phyloP scores from a whole-genome alignment of 1,284 basidiomycete genomes.

The Vanrija sp. region DNA sequence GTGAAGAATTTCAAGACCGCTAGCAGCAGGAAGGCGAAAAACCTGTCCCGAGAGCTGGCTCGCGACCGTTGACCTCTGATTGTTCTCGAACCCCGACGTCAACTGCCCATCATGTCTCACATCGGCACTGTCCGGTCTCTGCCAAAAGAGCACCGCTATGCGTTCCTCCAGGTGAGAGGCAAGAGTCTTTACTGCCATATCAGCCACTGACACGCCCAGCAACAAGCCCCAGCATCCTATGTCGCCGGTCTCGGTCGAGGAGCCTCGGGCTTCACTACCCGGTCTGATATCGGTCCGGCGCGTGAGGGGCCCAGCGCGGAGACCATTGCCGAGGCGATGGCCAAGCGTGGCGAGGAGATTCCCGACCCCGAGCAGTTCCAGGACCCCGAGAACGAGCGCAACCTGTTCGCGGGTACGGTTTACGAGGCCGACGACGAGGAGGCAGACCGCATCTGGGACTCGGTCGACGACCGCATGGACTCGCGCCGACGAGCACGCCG shows the following conservation, averaged over 20 bases:
- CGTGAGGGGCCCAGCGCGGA: conserved; percentile 89
- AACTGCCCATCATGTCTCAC: conserved; percentile 32
- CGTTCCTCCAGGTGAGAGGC: conserved; percentile 37
- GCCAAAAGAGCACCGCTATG: conserved; percentile 45
- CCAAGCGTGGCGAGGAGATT: conserved; percentile 80
- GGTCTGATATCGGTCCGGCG: conserved; percentile 97
- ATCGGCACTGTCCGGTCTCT: conserved; percentile 45
- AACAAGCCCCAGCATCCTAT: conserved; percentile 85
- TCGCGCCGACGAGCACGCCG: conserved; percentile 71
- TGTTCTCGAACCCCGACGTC: not conserved
- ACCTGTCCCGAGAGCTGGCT: too few species aligned
- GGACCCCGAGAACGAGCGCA: conserved; percentile 96
- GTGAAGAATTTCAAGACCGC: too few species aligned
- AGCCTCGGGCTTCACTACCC: conserved; percentile 96
- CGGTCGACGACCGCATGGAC: conserved; percentile 87
- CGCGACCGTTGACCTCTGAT: too few species aligned
- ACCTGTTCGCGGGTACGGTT: conserved; percentile 89
- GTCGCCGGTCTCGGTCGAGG: conserved; percentile 95
- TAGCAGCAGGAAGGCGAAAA: too few species aligned
- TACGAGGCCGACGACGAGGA: conserved; percentile 98
- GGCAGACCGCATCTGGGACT: conserved; percentile 90
- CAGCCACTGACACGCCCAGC: conserved; percentile 17
- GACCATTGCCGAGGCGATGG: conserved; percentile 77
- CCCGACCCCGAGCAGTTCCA: conserved; percentile 79
- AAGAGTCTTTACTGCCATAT: not conserved